Percentiles rank a stretch among this genome's conserved stretches.
Conservation (phyloP, 202 grass and related monocot genomes). For the Carex arenaria region DNA sequence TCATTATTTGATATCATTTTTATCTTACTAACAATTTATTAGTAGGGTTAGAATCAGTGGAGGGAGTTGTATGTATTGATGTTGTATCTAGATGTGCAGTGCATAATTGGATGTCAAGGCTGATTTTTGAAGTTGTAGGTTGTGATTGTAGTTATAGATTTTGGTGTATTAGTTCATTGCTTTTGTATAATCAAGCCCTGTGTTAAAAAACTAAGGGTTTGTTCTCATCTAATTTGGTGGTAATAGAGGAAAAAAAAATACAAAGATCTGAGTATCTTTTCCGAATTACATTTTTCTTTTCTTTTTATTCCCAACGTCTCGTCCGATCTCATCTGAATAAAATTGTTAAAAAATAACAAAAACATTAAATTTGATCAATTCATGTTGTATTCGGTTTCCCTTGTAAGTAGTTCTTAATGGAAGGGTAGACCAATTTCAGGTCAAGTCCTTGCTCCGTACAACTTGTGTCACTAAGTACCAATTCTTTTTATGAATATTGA, state of each 20-base stretch:
- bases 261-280: neutral
- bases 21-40: conserved; percentile 26
- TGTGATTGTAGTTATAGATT: neutral
- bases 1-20: conserved; percentile 19
- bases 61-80: conserved; percentile 21
- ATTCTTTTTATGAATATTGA: too few species aligned
- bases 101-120: neutral
- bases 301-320: neutral
- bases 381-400: neutral
- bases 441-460: neutral
- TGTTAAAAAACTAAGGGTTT: conserved; percentile 7
- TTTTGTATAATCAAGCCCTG: neutral
- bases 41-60: neutral
- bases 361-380: neutral
- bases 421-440: neutral
- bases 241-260: conserved; percentile 12
- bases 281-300: neutral
- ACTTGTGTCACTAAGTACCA: neutral
- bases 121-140: conserved; percentile 15
- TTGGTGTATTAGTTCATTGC: neutral
- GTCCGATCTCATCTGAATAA: neutral
- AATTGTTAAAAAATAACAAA: neutral
- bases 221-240: neutral
- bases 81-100: conserved; percentile 23
- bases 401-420: neutral